Base-by-base conservation (phyloP, 2,329 filamentous ascomycete species). In the Myriangium duriaei region DNA sequence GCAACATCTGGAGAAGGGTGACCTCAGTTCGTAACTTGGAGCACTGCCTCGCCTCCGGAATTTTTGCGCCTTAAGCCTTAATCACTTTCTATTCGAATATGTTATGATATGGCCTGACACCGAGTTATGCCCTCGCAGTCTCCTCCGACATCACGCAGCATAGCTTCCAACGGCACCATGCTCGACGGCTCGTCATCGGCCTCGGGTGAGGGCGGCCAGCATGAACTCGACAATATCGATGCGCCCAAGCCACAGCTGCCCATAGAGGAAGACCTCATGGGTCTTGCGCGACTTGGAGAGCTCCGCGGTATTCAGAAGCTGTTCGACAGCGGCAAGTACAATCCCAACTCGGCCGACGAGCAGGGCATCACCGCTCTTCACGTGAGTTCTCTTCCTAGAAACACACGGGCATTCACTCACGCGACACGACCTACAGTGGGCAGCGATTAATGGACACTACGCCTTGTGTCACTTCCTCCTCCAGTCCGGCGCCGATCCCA, bases 401-500 rank as follows among this genome's bases (percentile, higher is more conserved):
- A 26, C 24, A 10, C 17, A 29, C 30, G 33, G 40, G 26, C 14
- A 11, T 13, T 11, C n/a, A n/a, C n/a, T 14, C 11, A 32, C 33
- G 36, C 40, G 32, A 41, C 30, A 32, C 21, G 11, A 34, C 13
- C 41, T 49, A 37, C 56, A 98, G 85, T 98, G 91, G 91, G 91
- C 91, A 32, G 85, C 92, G 26, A 96, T 98, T 59, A 98, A 98
- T 65, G 96, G 96, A 56, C 91, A 95, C 58, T 92, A 88, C 64
- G 83, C 84, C 48, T 86, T 96, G 68, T 95, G 88, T 72, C 88
- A 91, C 60, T 95, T 92, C 61, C 76, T 98, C 31, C 74, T 98
- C 56, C 82, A 81, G 47, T 67, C 68, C 34, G 86, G 86, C 53
- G 91, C 87, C 54, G 81, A 93, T 55, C 81, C 96, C 52, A 96